Evolutionary conservation across 306 rosid genomes (phyloP), one percentile per base, ranked within the genome.

Genomic region (Malus asiatica): DNA sequence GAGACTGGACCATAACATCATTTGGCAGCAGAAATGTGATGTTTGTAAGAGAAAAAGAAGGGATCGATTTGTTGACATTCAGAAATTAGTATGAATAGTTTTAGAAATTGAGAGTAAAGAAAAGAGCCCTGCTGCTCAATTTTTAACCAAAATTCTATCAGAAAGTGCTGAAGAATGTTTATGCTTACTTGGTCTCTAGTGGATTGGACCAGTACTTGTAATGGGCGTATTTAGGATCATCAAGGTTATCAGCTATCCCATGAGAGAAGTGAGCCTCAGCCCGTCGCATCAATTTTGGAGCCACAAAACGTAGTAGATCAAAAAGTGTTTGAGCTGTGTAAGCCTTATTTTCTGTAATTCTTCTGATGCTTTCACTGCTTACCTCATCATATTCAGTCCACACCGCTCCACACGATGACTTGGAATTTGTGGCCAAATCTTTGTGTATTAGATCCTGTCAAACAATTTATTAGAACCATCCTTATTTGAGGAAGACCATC

Each of bases 191-290:
- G 70, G 92, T 87, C 77, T 93, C 98, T 3, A 93, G 90, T 73
- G 97, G 93, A 84, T 93, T 93, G 29, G 97, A 93, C 96, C 96
- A 93, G 86, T 87, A 91, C 81, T 82, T 93, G 86, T 88, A 70
- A 85, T 93, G 90, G 25, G 53, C 68, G 64, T 89, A 93, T 64
- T 87, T 86, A 30, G 92, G 88, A 80, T 93, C 89, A 22, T 91
- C 92, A 51, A 93, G 87, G 81, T 89, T 75, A 69, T 85, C 92
- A 38, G 98, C 93, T 72, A 91, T 88, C 44, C 92, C 96, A n/a
- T 87, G 89, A 79, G 92, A 93, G 89, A 90, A 93, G 75, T 88
- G 98, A 85, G 82, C 81, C 77, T 88, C 88, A 0, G 85, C 88
- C 8, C 88, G 90, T 79, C 83, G 86, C 92, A 88, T 88, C 89